Conservation (phyloP, 148 eudicot species). For the Fallopia convolvulus region DNA sequence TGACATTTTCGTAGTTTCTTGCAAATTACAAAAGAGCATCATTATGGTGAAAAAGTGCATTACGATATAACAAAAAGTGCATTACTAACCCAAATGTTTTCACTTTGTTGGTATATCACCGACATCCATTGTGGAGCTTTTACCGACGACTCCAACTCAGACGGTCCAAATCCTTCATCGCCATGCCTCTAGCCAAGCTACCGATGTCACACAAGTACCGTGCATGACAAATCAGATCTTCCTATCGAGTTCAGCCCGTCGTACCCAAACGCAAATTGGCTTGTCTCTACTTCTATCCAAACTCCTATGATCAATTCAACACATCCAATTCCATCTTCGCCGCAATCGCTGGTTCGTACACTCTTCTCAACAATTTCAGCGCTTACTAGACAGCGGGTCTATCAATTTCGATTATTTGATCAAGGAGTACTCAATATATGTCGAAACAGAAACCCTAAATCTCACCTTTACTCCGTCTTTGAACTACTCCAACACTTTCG, state of each 20-base stretch:
- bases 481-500: constrained; percentile 1
- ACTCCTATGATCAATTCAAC: too few species aligned
- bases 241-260: too few species aligned
- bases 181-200: constrained; percentile 29
- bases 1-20: too few species aligned
- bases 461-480: constrained; percentile 13
- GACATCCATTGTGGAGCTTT: constrained; percentile 58
- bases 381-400: constrained; percentile 9
- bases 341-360: constrained; percentile 2
- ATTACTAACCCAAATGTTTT: too few species aligned
- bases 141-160: constrained; percentile 34
- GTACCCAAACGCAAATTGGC: too few species aligned
- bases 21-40: too few species aligned
- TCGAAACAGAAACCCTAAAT: constrained; percentile 6
- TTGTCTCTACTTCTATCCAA: too few species aligned
- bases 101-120: background rate
- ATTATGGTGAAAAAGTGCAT: too few species aligned
- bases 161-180: constrained; percentile 30
- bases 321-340: background rate
- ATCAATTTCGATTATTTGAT: background rate
- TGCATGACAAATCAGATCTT: too few species aligned
- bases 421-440: constrained; percentile 14
- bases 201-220: too few species aligned
- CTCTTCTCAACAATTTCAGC: constrained; percentile 17
- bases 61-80: too few species aligned